These are phyloP conservation scores for Durotheca rogersii DNA, from an alignment of 495 filamentous ascomycete species.

Conservation along the genomic window DNA sequence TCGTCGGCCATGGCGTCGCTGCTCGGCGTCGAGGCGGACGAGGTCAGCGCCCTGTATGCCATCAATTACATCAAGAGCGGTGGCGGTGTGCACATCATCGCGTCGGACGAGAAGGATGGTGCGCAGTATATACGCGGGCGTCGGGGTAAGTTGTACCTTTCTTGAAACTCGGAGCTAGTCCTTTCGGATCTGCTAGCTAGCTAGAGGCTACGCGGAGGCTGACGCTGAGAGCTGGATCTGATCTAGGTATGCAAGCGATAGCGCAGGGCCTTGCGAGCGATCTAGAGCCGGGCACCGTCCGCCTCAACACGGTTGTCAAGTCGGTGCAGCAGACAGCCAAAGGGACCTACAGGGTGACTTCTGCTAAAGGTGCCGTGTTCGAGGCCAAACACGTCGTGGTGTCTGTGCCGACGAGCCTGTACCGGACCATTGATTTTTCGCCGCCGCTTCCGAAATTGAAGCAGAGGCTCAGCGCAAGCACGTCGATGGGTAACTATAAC, in stretches of 20 bases:
- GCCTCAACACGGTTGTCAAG: conserved; percentile 30
- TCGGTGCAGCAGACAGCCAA: conserved; percentile 4
- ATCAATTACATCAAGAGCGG: conserved; percentile 52
- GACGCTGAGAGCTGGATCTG: too few relatives aligned
- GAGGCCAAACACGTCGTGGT: conserved; percentile 41
- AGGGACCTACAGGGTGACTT: conserved; percentile 11
- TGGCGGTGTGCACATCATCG: conserved; percentile 44
- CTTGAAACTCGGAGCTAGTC: too few relatives aligned
- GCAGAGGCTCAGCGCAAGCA: conserved; percentile 19
- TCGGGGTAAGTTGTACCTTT: conserved; percentile 8
- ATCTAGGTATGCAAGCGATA: conserved; percentile 43
- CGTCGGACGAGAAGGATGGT: conserved; percentile 44
- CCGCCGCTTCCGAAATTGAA: conserved; percentile 31
- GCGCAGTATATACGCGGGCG: conserved; percentile 46
- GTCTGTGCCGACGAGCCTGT: conserved; percentile 37
- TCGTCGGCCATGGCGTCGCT: conserved; percentile 42
- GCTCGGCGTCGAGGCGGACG: conserved; percentile 41
- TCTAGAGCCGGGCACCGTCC: conserved; percentile 24
- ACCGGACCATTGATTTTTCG: conserved; percentile 39
- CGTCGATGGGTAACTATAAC: conserved; percentile 40
- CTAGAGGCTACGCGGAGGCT: too few relatives aligned
- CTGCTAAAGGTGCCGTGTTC: conserved; percentile 20
- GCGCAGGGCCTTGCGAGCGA: conserved; percentile 27
- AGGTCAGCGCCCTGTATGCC: conserved; percentile 50
- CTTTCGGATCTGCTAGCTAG: too few relatives aligned